phyloP scores from a whole-genome alignment of 495 filamentous ascomycete genomes.

The Xylaria acuta region DNA sequence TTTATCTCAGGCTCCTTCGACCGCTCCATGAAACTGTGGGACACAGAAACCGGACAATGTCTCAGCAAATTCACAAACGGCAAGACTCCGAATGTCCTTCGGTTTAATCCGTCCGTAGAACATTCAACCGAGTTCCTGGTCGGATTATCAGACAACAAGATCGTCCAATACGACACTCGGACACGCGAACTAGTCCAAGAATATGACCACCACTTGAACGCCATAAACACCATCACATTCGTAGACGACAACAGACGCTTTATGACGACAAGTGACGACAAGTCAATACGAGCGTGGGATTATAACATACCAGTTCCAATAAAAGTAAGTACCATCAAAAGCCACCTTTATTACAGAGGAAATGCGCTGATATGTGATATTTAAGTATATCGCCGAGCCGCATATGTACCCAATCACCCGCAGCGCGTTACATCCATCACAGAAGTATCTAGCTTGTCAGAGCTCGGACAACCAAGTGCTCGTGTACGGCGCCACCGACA shows the following conservation, averaged over 20 bases:
- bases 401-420: constrained; percentile 95
- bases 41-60: constrained; percentile 92
- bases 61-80: constrained; percentile 85
- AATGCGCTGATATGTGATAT: background rate
- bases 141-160: constrained; percentile 98
- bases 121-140: constrained; percentile 88
- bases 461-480: constrained; percentile 94
- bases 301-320: constrained; percentile 88
- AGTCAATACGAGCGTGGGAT: constrained; percentile 94
- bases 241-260: constrained; percentile 94
- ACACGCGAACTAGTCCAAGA: constrained; percentile 84
- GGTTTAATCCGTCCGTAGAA: constrained; percentile 84
- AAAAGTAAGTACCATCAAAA: constrained; percentile 19
- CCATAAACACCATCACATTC: constrained; percentile 98
- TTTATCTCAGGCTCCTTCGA: constrained; percentile 96
- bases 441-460: constrained; percentile 93
- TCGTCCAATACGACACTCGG: constrained; percentile 94
- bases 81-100: constrained; percentile 93
- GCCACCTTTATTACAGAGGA: background rate
- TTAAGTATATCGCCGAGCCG: constrained; percentile 86
- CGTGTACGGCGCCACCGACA: constrained; percentile 90
- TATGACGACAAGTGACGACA: constrained; percentile 97
- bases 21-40: constrained; percentile 95
- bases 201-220: constrained; percentile 96
- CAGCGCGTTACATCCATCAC: constrained; percentile 79